phyloP scores from a whole-genome alignment of 192 early-diverging fungal genomes.

The Entomortierella lignicola region DNA sequence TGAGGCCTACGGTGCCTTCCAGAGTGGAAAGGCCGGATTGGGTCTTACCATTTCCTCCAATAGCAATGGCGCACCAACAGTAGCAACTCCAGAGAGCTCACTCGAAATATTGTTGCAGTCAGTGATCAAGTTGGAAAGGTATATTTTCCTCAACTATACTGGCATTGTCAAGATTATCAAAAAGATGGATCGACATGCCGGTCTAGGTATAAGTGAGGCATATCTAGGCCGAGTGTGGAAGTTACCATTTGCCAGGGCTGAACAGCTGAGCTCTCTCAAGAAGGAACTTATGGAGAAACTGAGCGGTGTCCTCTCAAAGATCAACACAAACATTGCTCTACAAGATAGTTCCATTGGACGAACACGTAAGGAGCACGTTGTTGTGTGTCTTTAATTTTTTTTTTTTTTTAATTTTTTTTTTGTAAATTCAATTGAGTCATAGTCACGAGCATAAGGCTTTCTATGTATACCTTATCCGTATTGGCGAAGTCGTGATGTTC shows the following conservation, averaged over 20 bases:
- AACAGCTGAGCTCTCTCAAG: conserved; percentile 74
- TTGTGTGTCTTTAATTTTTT: conserved; percentile 5
- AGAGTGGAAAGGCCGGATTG: conserved; percentile 30
- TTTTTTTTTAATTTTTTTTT: conserved; percentile 4
- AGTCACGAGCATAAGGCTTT: too few species aligned
- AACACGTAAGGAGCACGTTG: conserved; percentile 44
- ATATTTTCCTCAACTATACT: conserved; percentile 88
- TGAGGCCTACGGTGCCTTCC: conserved; percentile 41
- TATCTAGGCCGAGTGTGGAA: conserved; percentile 68
- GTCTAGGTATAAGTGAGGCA: conserved; percentile 75
- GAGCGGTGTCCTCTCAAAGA: conserved; percentile 53
- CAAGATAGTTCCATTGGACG: conserved; percentile 31
- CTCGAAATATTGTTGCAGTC: conserved; percentile 65
- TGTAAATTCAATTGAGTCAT: too few species aligned
- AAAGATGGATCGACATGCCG: conserved; percentile 88
- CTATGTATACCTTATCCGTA: too few species aligned
- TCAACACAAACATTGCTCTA: conserved; percentile 23
- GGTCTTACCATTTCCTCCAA: conserved; percentile 9
- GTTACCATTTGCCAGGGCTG: conserved; percentile 74
- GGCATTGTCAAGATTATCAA: conserved; percentile 90
- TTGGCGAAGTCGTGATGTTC: too few species aligned
- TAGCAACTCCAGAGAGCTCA: conserved; percentile 29
- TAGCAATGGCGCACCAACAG: not conserved
- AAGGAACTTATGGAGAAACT: conserved; percentile 74
- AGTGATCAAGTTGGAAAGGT: conserved; percentile 79